phyloP scores from a whole-genome alignment of 441 rosid species.

The Gossypium davidsonii region DNA sequence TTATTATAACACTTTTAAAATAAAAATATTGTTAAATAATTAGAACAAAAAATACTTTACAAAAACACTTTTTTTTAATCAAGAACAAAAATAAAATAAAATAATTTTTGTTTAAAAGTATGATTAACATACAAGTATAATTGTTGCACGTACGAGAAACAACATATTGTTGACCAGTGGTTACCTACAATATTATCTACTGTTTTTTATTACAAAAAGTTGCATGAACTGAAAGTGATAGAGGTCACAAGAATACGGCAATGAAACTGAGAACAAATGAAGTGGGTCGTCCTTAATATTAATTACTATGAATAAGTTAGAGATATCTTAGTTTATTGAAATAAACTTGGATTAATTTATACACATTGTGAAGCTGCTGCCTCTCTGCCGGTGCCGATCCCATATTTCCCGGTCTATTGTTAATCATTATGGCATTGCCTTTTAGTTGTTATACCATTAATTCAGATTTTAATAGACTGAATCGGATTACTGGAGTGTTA shows the following conservation, averaged over 20 bases:
- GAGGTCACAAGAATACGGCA: neutral
- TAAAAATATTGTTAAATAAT: no score
- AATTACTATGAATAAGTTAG: neutral
- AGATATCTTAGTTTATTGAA: neutral
- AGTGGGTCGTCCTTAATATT: neutral
- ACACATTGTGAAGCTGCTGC: neutral
- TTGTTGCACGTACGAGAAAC: no score
- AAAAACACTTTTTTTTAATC: no score
- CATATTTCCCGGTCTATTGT: no score
- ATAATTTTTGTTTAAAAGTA: no score
- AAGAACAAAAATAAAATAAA: no score
- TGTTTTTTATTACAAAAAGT: neutral
- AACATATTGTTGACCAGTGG: neutral
- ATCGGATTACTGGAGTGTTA: no score
- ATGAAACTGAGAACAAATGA: slow-evolving; percentile 3
- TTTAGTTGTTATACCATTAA: no score
- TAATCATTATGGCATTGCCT: no score
- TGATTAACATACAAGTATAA: no score
- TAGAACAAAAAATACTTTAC: no score
- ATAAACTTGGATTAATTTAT: neutral
- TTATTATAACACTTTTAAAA: no score
- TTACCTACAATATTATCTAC: neutral
- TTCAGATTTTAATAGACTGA: neutral
- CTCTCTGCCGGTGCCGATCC: neutral
- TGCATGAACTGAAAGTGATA: neutral